Conservation (phyloP, 2,329 filamentous ascomycete genomes). For the Xylaria sp. region DNA sequence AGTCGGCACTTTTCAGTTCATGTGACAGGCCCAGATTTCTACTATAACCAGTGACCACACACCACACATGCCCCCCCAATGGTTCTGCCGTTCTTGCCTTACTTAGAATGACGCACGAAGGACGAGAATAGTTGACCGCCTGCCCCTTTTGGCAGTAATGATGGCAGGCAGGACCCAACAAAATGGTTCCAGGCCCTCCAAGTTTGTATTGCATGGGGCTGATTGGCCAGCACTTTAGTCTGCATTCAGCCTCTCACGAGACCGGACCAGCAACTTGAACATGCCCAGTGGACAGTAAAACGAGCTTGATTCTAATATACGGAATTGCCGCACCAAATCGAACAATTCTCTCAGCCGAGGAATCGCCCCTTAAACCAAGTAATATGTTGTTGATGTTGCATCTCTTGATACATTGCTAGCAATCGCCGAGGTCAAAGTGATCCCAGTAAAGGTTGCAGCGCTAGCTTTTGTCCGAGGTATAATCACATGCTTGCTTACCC, state of each 20-base stretch:
- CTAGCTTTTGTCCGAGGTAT: slow-evolving; percentile 15
- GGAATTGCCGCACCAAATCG: not conserved
- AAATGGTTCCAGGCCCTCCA: slow-evolving; percentile 24
- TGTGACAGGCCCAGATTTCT: slow-evolving; percentile 28
- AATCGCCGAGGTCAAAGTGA: slow-evolving; percentile 20
- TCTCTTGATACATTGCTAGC: not conserved
- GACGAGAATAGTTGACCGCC: slow-evolving; percentile 28
- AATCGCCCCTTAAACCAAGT: not conserved
- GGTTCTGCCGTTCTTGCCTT: slow-evolving; percentile 33
- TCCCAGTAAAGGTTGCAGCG: not conserved
- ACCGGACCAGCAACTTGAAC: not conserved
- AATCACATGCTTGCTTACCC: slow-evolving; percentile 14
- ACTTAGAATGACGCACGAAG: slow-evolving; percentile 36
- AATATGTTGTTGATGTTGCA: not conserved
- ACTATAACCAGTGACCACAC: too few species aligned
- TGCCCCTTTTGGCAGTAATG: slow-evolving; percentile 13
- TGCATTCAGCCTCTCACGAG: slow-evolving; percentile 5
- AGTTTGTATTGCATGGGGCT: slow-evolving; percentile 12
- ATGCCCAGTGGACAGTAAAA: not conserved
- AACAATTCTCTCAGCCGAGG: slow-evolving; percentile 14
- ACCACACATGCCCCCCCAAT: not conserved
- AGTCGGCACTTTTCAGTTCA: slow-evolving; percentile 22
- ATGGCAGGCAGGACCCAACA: slow-evolving; percentile 16
- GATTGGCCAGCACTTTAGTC: slow-evolving; percentile 14
- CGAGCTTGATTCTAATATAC: not conserved